Base-by-base conservation (phyloP, 768 basidiomycete species). In the Infundibulicybe gibba region DNA sequence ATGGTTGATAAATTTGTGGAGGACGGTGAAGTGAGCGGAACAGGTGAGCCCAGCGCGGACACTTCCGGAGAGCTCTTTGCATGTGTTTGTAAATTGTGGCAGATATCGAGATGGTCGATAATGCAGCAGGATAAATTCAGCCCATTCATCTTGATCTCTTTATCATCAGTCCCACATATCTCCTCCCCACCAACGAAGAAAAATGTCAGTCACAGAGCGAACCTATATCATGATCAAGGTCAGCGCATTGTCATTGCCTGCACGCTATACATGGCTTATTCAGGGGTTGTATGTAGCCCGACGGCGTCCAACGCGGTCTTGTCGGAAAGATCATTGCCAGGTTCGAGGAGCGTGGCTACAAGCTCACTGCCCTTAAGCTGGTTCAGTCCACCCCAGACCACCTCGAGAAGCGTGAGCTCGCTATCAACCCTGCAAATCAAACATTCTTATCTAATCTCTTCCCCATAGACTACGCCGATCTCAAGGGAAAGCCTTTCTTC, bases 151-250 rank as follows among this genome's bases (percentile, higher is more conserved):
- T 48, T 34, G 51, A 33, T 38, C 48, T 56, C 50, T 49, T 54
- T 44, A 58, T 57, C 56, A 52, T 47, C 44, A 45, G 44, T 49
- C 49, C 49, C 54, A 50, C 54, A 56, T 56, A 51, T 54, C 56
- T 57, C 62, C 52, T 56, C 55, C 55, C 53, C 37, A 42, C 46
- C 53, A 55, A 43, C 61, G n/a, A n/a, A n/a, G n/a, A n/a, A 67
- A 57, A 65, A 88, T 87, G 87, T 85, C 90, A 57, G 68, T 70
- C 64, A 60, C 54, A 44, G 94, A 97, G 67, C 92, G 91, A 69
- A 95, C 94, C 69, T 97, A 95, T 77, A 98, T 98, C 79, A 97
- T 97, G 95, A 81, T 98, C 86, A 99, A 97, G 93, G 91, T 85
- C 45, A 40, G 61, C 57, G 12, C 16, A 31, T 30, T 9, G 30